Percentiles rank a stretch among this genome's conserved stretches.
Conservation (phyloP, 23 red algal species). For the Porphyridium purpureum region DNA sequence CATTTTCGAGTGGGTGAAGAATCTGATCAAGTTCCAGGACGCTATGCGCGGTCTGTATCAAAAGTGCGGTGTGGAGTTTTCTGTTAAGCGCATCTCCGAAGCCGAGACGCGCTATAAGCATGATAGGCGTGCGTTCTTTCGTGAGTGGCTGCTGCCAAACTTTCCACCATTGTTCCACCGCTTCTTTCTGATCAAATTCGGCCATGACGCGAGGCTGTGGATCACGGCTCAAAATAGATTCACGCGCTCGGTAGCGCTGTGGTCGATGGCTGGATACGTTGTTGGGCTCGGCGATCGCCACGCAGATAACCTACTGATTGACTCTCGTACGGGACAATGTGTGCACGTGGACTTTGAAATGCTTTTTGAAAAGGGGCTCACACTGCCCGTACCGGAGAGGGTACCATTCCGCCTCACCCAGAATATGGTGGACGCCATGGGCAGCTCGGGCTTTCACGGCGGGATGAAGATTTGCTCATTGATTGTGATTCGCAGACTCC, state of each 20-base stretch:
- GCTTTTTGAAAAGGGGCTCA: constrained; percentile 87
- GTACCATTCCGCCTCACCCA: constrained; percentile 94
- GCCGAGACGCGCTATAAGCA: not conserved
- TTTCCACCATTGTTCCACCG: constrained; percentile 57
- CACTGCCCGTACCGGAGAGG: constrained; percentile 75
- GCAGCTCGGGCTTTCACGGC: constrained; percentile 60
- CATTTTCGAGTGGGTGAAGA: constrained; percentile 91
- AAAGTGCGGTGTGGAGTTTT: not conserved
- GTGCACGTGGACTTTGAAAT: constrained; percentile 99
- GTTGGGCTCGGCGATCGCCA: constrained; percentile 94
- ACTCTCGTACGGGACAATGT: constrained; percentile 60
- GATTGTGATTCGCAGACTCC: constrained; percentile 36
- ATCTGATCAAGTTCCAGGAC: constrained; percentile 16
- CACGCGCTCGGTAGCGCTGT: constrained; percentile 72
- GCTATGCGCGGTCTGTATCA: not conserved
- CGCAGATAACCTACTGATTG: constrained; percentile 84
- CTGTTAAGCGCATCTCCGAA: no score
- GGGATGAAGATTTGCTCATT: constrained; percentile 25
- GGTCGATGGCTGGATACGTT: constrained; percentile 85
- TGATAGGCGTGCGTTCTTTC: constrained; percentile 11
- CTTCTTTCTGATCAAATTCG: constrained; percentile 60
- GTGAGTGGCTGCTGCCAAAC: constrained; percentile 55
- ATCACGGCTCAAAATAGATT: constrained; percentile 35
- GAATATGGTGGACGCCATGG: constrained; percentile 93
- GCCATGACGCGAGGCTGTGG: constrained; percentile 33